Evolutionary conservation across 176 grass and related monocot species (phyloP).

Genomic region (Aegilops longissima): DNA sequence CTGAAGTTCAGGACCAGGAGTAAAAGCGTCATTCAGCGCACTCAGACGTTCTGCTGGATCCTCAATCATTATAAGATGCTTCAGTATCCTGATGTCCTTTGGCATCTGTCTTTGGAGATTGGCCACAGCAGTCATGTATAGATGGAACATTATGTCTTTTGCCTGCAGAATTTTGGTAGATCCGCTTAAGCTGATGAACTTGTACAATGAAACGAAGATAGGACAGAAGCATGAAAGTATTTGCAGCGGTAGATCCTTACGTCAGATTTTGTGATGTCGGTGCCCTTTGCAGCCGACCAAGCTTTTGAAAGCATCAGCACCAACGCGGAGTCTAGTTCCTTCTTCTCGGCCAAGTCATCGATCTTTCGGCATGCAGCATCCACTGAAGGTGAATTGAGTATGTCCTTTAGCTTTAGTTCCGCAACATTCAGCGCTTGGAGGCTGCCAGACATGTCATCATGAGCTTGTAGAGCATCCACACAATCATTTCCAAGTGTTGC

Average conservation of each 20-base stretch:
- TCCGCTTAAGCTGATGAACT: neutral
- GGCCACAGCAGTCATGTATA: conserved; percentile 70
- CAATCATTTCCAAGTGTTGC: conserved; percentile 77
- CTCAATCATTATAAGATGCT: conserved; percentile 73
- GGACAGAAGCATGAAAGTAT: neutral
- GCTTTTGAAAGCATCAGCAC: conserved; percentile 79
- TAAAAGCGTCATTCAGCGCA: conserved; percentile 75
- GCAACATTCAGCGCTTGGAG: conserved; percentile 65
- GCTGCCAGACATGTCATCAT: conserved; percentile 65
- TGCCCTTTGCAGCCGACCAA: conserved; percentile 88
- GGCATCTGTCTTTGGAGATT: conserved; percentile 89
- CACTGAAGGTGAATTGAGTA: conserved; percentile 67
- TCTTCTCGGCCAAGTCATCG: conserved; percentile 85
- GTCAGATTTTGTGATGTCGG: conserved; percentile 76
- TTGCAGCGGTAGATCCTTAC: conserved; percentile 35
- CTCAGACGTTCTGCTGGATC: conserved; percentile 66
- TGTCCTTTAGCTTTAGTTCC: conserved; percentile 81
- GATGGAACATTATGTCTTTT: conserved; percentile 79
- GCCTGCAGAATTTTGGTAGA: conserved; percentile 36
- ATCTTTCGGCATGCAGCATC: conserved; percentile 81
- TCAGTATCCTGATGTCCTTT: conserved; percentile 87
- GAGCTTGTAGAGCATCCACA: conserved; percentile 74
- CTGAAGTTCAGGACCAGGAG: conserved; percentile 68
- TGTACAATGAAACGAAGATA: neutral
- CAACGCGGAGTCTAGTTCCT: conserved; percentile 74